A percentile compares a stretch with the other conserved stretches of the same genome.
phyloP scores from a whole-genome alignment of 208 protist genomes.

The Trypanosoma theileri region DNA sequence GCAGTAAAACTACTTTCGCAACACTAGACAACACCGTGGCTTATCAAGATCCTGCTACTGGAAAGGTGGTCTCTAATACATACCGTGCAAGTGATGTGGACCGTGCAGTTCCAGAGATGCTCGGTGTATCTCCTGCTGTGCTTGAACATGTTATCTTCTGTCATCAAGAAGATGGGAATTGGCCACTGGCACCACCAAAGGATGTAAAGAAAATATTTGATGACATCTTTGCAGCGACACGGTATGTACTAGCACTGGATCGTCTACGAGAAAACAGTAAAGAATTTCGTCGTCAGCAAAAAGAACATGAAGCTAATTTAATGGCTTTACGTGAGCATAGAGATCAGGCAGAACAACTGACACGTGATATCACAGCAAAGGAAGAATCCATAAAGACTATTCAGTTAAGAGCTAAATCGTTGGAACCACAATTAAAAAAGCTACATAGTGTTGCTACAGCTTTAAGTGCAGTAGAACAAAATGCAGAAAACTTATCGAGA shows the following conservation, averaged over 20 bases:
- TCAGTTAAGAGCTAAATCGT: constrained; percentile 34
- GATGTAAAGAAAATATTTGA: constrained; percentile 99
- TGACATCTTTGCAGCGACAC: constrained; percentile 97
- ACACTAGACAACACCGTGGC: constrained; percentile 94
- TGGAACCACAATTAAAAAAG: constrained; percentile 63
- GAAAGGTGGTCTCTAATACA: constrained; percentile 79
- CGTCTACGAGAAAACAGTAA: constrained; percentile 84
- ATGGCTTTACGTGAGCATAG: constrained; percentile 79
- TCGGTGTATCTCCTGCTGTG: constrained; percentile 97
- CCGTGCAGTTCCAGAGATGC: constrained; percentile 93
- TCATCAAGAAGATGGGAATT: constrained; percentile 98
- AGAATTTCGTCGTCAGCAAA: constrained; percentile 76
- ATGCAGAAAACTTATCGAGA: constrained; percentile 52
- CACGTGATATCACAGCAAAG: constrained; percentile 55
- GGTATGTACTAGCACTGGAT: constrained; percentile 91
- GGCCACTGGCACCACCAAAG: constrained; percentile 92
- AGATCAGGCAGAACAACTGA: constrained; percentile 70
- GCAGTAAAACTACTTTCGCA: constrained; percentile 89
- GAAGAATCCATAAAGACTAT: constrained; percentile 50
- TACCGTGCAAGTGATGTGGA: constrained; percentile 95
- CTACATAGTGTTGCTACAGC: constrained; percentile 46
- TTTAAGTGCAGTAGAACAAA: constrained; percentile 49
- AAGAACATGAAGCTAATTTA: constrained; percentile 79
- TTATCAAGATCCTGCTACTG: constrained; percentile 83
- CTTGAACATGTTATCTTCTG: constrained; percentile 98